Evolutionary conservation across 2,329 filamentous ascomycete genomes (phyloP).

Genomic region (Chrysoporthe deuterocubensis): DNA sequence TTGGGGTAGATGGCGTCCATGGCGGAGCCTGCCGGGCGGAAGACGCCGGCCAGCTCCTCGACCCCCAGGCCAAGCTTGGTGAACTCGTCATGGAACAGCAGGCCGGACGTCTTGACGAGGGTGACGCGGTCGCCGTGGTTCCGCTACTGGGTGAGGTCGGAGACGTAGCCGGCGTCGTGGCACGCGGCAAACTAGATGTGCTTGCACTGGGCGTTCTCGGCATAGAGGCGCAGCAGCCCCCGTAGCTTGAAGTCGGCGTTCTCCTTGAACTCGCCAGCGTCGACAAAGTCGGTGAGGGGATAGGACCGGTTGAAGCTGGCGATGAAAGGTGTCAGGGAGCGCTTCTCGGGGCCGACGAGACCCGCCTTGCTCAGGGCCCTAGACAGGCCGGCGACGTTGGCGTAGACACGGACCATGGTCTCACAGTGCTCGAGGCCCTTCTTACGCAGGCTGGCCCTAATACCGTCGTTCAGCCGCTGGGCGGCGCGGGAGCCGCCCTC

Average conservation of each 20-base stretch:
- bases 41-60: constrained; percentile 56
- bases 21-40: constrained; percentile 40
- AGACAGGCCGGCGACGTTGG: constrained; percentile 58
- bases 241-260: constrained; percentile 64
- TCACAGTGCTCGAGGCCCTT: constrained; percentile 54
- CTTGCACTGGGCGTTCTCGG: constrained; percentile 63
- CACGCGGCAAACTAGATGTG: constrained; percentile 68
- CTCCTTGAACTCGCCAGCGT: constrained; percentile 64
- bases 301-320: constrained; percentile 61
- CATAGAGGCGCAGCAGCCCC: constrained; percentile 53
- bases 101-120: constrained; percentile 51
- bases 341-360: constrained; percentile 56
- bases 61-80: constrained; percentile 53
- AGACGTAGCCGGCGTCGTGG: constrained; percentile 62
- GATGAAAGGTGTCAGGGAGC: constrained; percentile 58
- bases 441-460: constrained; percentile 52
- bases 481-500: constrained; percentile 62
- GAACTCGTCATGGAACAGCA: constrained; percentile 57
- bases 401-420: constrained; percentile 59
- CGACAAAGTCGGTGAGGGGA: constrained; percentile 64
- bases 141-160: constrained; percentile 57
- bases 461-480: constrained; percentile 54
- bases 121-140: constrained; percentile 57
- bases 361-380: constrained; percentile 53
- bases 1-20: constrained; percentile 24